Base-by-base conservation (phyloP, 2,329 filamentous ascomycete genomes). In the Penicillium griseofulvum region DNA sequence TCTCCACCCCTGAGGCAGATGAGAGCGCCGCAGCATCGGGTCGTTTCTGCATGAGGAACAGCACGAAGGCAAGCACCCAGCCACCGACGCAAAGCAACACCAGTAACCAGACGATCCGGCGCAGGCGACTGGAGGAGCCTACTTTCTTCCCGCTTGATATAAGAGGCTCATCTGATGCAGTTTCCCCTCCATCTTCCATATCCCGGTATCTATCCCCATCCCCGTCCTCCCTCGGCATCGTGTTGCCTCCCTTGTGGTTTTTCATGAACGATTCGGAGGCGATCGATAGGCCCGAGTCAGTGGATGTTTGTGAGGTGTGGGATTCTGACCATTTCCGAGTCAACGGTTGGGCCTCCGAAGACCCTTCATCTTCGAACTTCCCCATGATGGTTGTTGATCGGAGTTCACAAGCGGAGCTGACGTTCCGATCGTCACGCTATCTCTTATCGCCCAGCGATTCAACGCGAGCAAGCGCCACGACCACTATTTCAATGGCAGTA, bases 11-110 rank as follows among this genome's bases (percentile, higher is more conserved):
- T 11, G 60, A 54, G 4, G 29, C 46, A 8, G 68, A 66, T 4
- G 64, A 63, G 6, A 61, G 66, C 4, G 66, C 65, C n/a, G 69
- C 64, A 44, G 66, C 61, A 46, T 68, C 68, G 22, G 72, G 66
- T 22, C 68, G 68, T 8, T 71, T 72, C 28, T 68, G 67, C 4
- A 68, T 64, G 49, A 79, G 55, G 54, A 80, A 78, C 16, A 77
- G 59, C 37, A 77, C 66, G 38, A 80, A 70, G 0, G 76, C 74
- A 43, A 78, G 60, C n/a, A 72, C 57, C 78, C 78, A 80, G 45
- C 76, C 76, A 14, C 72, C 71, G 29, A 78, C 50, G 38, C 73
- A 76, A 33, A 80, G 65, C n/a, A 71, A 46, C 8, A 71, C 65
- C 26, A 79, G 56, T 7, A 70, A 53, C 75, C 75, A 78, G 38